phyloP scores from a whole-genome alignment of 768 basidiomycete genomes.

The Lactarius hatsudake region DNA sequence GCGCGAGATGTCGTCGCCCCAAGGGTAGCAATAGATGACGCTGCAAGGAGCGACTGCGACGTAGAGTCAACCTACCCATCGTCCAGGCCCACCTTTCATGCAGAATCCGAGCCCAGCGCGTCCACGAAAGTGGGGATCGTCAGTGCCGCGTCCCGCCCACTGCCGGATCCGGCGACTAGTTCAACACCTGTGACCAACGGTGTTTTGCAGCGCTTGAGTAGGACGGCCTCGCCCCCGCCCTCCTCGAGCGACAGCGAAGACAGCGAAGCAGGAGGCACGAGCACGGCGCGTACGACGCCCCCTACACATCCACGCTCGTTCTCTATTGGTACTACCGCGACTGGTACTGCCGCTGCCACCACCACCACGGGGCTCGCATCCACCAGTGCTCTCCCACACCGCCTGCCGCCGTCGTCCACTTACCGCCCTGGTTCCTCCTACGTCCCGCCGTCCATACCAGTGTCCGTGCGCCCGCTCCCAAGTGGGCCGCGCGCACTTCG shows the following conservation, averaged over 20 bases:
- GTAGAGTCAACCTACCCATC: background rate
- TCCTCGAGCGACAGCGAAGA: constrained; percentile 22
- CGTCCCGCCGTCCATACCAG: constrained; percentile 20
- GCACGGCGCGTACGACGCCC: background rate
- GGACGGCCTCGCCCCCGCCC: constrained; percentile 21
- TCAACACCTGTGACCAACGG: constrained; percentile 5
- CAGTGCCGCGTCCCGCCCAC: background rate
- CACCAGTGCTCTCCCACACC: constrained; percentile 5
- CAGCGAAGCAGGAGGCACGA: constrained; percentile 16
- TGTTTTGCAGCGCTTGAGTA: constrained; percentile 8
- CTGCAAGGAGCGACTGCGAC: background rate
- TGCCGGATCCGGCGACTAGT: background rate
- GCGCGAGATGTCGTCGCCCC: background rate
- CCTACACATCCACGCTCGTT: constrained; percentile 28
- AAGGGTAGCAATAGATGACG: background rate
- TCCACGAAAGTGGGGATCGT: constrained; percentile 1
- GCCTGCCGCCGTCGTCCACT: constrained; percentile 23
- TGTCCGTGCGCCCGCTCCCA: constrained; percentile 25
- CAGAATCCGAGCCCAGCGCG: background rate
- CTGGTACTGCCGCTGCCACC: background rate
- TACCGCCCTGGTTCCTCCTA: constrained; percentile 23
- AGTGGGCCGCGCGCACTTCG: constrained; percentile 28
- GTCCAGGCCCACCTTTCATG: background rate
- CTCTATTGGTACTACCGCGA: background rate
- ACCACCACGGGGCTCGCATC: constrained; percentile 3